Evolutionary conservation across 306 rosid genomes (phyloP).

Genomic region (Castanea mollissima): DNA sequence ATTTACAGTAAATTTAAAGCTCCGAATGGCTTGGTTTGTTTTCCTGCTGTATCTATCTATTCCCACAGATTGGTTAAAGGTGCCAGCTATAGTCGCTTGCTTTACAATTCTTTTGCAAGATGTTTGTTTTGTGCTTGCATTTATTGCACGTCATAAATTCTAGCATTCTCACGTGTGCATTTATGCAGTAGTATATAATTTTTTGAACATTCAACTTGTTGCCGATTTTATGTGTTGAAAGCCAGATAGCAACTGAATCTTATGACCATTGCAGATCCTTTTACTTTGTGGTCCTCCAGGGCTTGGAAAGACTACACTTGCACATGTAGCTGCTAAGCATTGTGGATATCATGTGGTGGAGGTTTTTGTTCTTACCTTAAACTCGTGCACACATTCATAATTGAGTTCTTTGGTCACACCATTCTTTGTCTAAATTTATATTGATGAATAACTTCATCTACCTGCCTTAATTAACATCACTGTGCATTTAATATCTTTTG

Average conservation of each 20-base stretch:
- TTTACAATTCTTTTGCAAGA: not conserved
- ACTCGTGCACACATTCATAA: conserved; percentile 14
- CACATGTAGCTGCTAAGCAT: conserved; percentile 91
- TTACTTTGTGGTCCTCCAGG: conserved; percentile 94
- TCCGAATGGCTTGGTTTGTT: not conserved
- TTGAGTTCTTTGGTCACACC: not conserved
- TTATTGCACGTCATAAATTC: not conserved
- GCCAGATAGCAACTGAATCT: conserved; percentile 23
- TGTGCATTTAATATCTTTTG: conserved; percentile 22
- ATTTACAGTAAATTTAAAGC: not conserved
- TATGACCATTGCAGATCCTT: conserved; percentile 61
- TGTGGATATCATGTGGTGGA: conserved; percentile 93
- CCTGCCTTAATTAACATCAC: not conserved
- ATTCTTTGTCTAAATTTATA: not conserved
- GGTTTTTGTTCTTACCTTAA: conserved; percentile 43
- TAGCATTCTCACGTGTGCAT: not conserved
- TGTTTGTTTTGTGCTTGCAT: not conserved
- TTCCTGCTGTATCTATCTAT: not conserved
- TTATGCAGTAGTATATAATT: not conserved
- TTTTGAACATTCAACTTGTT: not conserved
- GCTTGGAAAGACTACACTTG: conserved; percentile 95
- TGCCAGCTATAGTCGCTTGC: not conserved
- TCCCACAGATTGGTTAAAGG: not conserved
- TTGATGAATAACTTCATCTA: not conserved
- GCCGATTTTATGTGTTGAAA: conserved; percentile 14